A percentile compares a stretch with the other conserved stretches of the same genome.
These are phyloP conservation scores for Backusella circina DNA, from an alignment of 192 early-diverging fungal species.

Conservation along the genomic window DNA sequence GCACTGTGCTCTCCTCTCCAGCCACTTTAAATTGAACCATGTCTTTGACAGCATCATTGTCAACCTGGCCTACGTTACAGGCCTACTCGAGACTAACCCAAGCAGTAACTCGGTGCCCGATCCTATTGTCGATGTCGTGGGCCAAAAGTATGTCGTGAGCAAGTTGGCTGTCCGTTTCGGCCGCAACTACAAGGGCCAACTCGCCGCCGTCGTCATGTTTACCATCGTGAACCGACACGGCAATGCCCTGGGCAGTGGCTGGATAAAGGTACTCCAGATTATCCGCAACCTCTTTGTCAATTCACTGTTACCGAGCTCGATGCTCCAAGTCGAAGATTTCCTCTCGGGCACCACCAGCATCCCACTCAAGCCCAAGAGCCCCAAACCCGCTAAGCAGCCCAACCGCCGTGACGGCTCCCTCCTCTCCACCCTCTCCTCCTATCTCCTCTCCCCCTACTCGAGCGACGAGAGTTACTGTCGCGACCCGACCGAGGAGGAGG, in stretches of 20 bases:
- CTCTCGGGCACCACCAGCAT: constrained; percentile 64
- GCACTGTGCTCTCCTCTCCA: constrained; percentile 67
- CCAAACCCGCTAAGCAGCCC: constrained; percentile 33
- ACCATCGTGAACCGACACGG: constrained; percentile 65
- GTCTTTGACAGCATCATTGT: constrained; percentile 80
- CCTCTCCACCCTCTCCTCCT: constrained; percentile 72
- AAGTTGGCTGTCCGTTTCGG: constrained; percentile 82
- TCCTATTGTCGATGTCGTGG: constrained; percentile 43
- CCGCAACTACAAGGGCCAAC: constrained; percentile 82
- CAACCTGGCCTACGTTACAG: constrained; percentile 72
- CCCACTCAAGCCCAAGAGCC: constrained; percentile 50
- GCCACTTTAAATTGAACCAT: constrained; percentile 66
- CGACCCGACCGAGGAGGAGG: constrained; percentile 70
- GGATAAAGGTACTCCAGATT: constrained; percentile 72
- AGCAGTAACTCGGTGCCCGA: constrained; percentile 40
- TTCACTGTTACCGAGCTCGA: constrained; percentile 58
- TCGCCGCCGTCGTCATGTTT: constrained; percentile 87
- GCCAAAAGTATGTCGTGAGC: constrained; percentile 51
- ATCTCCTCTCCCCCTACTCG: constrained; percentile 66
- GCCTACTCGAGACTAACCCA: constrained; percentile 44
- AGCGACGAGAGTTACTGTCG: constrained; percentile 48
- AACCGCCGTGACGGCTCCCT: constrained; percentile 58
- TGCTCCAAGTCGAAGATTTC: constrained; percentile 75
- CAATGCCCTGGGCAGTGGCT: constrained; percentile 60
- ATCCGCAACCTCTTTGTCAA: constrained; percentile 81